phyloP scores from a whole-genome alignment of 257 asterid species.

The Penstemon davidsonii region DNA sequence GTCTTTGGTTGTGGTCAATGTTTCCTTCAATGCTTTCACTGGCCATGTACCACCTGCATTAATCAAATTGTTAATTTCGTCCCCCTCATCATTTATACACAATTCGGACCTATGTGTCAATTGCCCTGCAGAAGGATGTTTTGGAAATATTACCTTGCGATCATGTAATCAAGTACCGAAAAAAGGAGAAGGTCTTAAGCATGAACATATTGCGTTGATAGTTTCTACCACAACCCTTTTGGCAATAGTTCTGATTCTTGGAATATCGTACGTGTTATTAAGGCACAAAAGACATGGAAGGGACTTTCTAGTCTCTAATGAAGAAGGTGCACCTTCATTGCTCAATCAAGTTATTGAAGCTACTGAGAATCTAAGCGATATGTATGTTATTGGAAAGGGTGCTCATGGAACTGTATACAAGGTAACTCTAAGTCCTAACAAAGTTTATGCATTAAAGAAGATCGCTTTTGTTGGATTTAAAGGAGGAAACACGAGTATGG shows the following conservation, averaged over 20 bases:
- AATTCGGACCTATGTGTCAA: slow-evolving; percentile 57
- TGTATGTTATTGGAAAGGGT: slow-evolving; percentile 65
- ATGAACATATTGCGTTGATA: slow-evolving; percentile 37
- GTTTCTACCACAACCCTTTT: slow-evolving; percentile 41
- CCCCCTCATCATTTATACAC: slow-evolving; percentile 59
- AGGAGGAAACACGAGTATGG: slow-evolving; percentile 59
- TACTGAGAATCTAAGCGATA: slow-evolving; percentile 63
- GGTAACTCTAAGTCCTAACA: slow-evolving; percentile 50
- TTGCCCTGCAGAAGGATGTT: slow-evolving; percentile 44
- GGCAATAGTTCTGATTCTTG: slow-evolving; percentile 38
- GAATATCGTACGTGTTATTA: slow-evolving; percentile 32
- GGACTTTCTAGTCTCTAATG: slow-evolving; percentile 34
- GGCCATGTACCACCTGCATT: slow-evolving; percentile 60
- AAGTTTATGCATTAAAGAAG: slow-evolving; percentile 72
- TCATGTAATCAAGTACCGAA: slow-evolving; percentile 40
- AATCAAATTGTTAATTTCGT: slow-evolving; percentile 37
- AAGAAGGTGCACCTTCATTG: slow-evolving; percentile 68
- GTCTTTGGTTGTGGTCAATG: slow-evolving; percentile 51
- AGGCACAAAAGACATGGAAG: slow-evolving; percentile 30
- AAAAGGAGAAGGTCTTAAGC: slow-evolving; percentile 32
- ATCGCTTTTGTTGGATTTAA: slow-evolving; percentile 45
- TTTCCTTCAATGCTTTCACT: slow-evolving; percentile 56
- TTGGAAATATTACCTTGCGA: slow-evolving; percentile 30
- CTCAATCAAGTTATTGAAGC: slow-evolving; percentile 66
- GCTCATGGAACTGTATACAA: slow-evolving; percentile 81